A percentile compares a stretch with the other conserved stretches of the same genome.
phyloP scores from a whole-genome alignment of 768 basidiomycete species.

The Mycena venus region DNA sequence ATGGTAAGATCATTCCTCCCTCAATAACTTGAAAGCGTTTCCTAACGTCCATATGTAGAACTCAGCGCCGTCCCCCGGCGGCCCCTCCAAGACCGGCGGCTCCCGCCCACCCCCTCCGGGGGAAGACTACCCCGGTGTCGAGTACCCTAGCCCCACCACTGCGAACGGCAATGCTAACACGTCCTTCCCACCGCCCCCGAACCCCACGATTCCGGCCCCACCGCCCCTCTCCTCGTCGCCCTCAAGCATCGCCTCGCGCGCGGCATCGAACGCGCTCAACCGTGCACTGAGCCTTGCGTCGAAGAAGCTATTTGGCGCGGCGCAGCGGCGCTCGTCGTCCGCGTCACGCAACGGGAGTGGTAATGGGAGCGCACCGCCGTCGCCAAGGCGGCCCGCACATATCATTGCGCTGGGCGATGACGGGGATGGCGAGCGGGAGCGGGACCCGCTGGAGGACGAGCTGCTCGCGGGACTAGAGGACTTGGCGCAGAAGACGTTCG shows the following conservation, averaged over 20 bases:
- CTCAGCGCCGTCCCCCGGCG: conserved; percentile 70
- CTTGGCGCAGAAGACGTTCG: conserved; percentile 95
- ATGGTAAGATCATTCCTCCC: conserved; percentile 68
- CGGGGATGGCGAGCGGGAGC: conserved; percentile 58
- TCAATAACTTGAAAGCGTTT: not conserved
- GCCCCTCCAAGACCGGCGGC: conserved; percentile 69
- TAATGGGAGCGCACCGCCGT: conserved; percentile 56
- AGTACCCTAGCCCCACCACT: conserved; percentile 42
- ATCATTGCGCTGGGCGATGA: conserved; percentile 64
- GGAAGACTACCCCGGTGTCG: conserved; percentile 57
- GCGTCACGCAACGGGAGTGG: conserved; percentile 46
- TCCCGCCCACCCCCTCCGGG: conserved; percentile 60
- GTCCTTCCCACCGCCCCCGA: conserved; percentile 81
- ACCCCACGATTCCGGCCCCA: conserved; percentile 46
- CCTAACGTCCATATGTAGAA: conserved; percentile 57
- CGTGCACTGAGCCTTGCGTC: conserved; percentile 86
- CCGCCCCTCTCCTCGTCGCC: conserved; percentile 78
- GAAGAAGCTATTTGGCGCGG: conserved; percentile 83
- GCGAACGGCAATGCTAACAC: conserved; percentile 47
- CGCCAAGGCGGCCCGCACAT: conserved; percentile 66
- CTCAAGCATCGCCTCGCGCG: conserved; percentile 69
- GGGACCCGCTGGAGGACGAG: conserved; percentile 85
- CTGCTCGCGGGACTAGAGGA: conserved; percentile 88
- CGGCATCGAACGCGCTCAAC: conserved; percentile 80
- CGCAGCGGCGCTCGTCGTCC: conserved; percentile 48